A percentile compares a stretch with the other conserved stretches of the same genome.
Evolutionary conservation across 1,284 basidiomycete species (phyloP).

Genomic region (Somion occarium): DNA sequence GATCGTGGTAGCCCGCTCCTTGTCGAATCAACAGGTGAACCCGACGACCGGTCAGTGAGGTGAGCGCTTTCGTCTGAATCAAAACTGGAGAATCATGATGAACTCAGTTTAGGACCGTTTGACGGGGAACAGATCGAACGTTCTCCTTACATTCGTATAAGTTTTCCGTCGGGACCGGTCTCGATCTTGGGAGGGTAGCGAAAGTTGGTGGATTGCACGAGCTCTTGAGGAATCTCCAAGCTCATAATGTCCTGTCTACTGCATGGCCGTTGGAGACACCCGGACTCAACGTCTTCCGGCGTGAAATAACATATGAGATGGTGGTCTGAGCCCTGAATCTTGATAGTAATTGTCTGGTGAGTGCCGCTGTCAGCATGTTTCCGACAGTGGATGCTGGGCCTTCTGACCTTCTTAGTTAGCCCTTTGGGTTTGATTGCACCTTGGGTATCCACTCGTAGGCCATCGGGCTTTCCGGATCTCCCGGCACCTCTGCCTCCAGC

Average conservation of each 20-base stretch:
- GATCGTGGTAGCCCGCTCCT: not conserved
- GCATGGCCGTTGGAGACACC: slow-evolving; percentile 58
- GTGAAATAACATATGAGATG: slow-evolving; percentile 81
- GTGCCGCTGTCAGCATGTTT: slow-evolving; percentile 12
- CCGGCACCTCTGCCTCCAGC: slow-evolving; percentile 40
- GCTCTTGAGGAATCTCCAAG: slow-evolving; percentile 61
- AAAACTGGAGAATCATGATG: not conserved
- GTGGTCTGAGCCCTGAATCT: slow-evolving; percentile 69
- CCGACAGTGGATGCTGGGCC: not conserved
- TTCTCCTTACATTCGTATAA: slow-evolving; percentile 49
- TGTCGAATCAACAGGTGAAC: not conserved
- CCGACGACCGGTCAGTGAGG: slow-evolving; percentile 1
- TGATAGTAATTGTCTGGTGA: slow-evolving; percentile 72
- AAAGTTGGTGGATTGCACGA: slow-evolving; percentile 68
- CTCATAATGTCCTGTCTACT: slow-evolving; percentile 59
- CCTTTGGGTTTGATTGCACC: slow-evolving; percentile 68
- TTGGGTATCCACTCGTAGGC: slow-evolving; percentile 36
- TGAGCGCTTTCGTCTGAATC: slow-evolving; percentile 5
- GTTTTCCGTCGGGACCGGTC: slow-evolving; percentile 54
- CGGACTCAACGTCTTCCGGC: slow-evolving; percentile 66
- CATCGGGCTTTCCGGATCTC: slow-evolving; percentile 17
- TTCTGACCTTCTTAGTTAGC: slow-evolving; percentile 65
- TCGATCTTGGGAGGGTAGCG: slow-evolving; percentile 69
- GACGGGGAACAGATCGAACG: slow-evolving; percentile 9
- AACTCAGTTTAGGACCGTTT: slow-evolving; percentile 1